These are phyloP conservation scores for Ambrosia artemisiifolia DNA, from an alignment of 129 eudicot species.

Conservation along the genomic window DNA sequence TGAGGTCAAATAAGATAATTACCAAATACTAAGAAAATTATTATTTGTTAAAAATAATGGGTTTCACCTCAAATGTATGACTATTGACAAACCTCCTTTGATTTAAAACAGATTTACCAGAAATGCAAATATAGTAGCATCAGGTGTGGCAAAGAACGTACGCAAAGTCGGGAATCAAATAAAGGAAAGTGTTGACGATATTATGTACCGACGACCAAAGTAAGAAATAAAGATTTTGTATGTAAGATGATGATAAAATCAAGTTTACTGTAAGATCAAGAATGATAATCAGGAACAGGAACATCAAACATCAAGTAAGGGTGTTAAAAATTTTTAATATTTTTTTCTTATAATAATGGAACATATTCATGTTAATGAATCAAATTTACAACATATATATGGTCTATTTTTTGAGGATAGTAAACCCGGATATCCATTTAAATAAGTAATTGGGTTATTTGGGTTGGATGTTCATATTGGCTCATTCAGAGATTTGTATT, in stretches of 20 bases:
- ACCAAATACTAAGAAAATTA: not conserved
- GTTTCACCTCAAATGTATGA: not conserved
- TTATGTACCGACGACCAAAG: conserved; percentile 82
- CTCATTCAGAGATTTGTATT: no score
- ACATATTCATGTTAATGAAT: no score
- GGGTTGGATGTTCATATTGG: no score
- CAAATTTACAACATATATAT: no score
- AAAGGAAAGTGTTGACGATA: conserved; percentile 71
- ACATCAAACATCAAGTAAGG: conserved; percentile 12
- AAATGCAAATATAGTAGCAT: conserved; percentile 84
- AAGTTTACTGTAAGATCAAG: conserved; percentile 11
- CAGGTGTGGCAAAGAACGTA: conserved; percentile 77
- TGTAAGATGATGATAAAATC: not conserved
- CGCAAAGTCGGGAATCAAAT: conserved; percentile 77
- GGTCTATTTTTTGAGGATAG: no score
- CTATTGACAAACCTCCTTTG: not conserved
- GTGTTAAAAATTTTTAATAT: conserved; percentile 18
- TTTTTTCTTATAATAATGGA: not conserved
- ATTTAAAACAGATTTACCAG: conserved; percentile 60
- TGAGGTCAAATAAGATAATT: conserved; percentile 5
- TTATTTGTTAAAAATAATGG: not conserved
- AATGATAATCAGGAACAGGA: conserved; percentile 4
- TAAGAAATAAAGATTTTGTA: conserved; percentile 32
- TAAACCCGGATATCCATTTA: no score
- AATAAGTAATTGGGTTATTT: no score